Evolutionary conservation across 1,284 basidiomycete species (phyloP).

Genomic region (Malassezia brasiliensis): DNA sequence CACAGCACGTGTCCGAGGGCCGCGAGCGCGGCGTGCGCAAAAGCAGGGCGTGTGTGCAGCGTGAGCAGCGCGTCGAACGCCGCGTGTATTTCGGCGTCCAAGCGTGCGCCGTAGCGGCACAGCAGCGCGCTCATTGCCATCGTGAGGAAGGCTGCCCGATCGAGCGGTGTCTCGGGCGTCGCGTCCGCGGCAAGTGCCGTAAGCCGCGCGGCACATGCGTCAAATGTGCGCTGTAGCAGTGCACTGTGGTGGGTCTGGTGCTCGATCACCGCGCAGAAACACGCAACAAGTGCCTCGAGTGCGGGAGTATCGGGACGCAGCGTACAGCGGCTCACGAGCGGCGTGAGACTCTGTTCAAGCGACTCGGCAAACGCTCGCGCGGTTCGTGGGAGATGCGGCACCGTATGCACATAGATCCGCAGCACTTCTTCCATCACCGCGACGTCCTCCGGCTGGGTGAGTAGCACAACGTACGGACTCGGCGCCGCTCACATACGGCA

Average conservation of each 20-base stretch:
- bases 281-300: conserved; percentile 74
- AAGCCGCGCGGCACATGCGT: conserved; percentile 13
- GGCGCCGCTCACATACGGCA: conserved; percentile 76
- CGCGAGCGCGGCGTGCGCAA: conserved; percentile 64
- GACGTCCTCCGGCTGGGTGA: conserved; percentile 60
- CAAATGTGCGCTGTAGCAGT: conserved; percentile 60
- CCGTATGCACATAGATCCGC: conserved; percentile 71
- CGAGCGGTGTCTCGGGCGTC: conserved; percentile 19
- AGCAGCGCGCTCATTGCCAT: conserved; percentile 54
- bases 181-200: conserved; percentile 1
- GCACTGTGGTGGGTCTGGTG: conserved; percentile 75
- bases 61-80: conserved; percentile 65
- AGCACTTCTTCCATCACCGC: conserved; percentile 51
- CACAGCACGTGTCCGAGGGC: conserved; percentile 65
- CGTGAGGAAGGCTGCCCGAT: conserved; percentile 23
- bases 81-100: not conserved
- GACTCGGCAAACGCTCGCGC: conserved; percentile 65
- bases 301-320: conserved; percentile 22
- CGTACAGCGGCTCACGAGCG: conserved; percentile 66
- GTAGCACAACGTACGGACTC: conserved; percentile 51
- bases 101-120: conserved; percentile 53
- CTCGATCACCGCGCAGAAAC: conserved; percentile 74
- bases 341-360: conserved; percentile 68
- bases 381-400: conserved; percentile 61
- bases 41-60: conserved; percentile 57